These are phyloP conservation scores for Cardamine resedifolia DNA, from an alignment of 345 rosid species.

Conservation along the genomic window DNA sequence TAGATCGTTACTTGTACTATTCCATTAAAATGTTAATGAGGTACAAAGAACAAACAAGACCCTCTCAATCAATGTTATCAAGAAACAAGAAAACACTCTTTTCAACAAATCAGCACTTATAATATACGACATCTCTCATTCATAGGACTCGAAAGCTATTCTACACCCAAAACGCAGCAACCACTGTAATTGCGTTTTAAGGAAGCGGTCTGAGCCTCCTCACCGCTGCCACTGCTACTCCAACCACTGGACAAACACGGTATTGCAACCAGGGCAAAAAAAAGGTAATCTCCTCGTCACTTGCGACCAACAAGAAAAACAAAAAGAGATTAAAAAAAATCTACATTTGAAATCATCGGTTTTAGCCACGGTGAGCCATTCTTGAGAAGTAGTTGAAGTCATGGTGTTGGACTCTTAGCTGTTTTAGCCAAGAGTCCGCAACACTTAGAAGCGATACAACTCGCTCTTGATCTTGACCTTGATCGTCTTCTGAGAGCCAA, in stretches of 20 bases:
- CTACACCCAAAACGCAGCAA: conserved; percentile 35
- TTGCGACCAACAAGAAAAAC: conserved; percentile 33
- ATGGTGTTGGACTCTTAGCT: conserved; percentile 91
- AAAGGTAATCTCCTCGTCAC: conserved; percentile 17
- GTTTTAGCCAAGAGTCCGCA: conserved; percentile 99
- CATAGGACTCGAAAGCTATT: conserved; percentile 28
- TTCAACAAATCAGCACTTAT: conserved; percentile 25
- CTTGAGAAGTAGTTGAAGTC: conserved; percentile 90
- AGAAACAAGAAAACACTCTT: conserved; percentile 28
- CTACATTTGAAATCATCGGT: conserved; percentile 8
- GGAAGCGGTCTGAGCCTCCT: conserved; percentile 20
- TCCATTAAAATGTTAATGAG: conserved; percentile 10
- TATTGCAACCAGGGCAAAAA: conserved; percentile 23
- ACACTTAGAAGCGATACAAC: conserved; percentile 77
- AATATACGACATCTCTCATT: conserved; percentile 23
- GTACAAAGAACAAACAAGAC: conserved; percentile 29
- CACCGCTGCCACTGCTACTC: not conserved
- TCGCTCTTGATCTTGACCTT: conserved; percentile 81
- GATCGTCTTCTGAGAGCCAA: conserved; percentile 73
- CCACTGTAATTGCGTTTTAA: conserved; percentile 5
- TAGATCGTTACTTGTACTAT: conserved; percentile 17
- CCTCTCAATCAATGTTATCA: conserved; percentile 22
- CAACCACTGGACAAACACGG: conserved; percentile 23
- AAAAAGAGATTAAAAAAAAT: conserved; percentile 11
- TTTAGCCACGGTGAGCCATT: conserved; percentile 62